Evolutionary conservation across 768 basidiomycete species (phyloP), one percentile per base, ranked within the genome.

Genomic region (Tylopilus balloui): DNA sequence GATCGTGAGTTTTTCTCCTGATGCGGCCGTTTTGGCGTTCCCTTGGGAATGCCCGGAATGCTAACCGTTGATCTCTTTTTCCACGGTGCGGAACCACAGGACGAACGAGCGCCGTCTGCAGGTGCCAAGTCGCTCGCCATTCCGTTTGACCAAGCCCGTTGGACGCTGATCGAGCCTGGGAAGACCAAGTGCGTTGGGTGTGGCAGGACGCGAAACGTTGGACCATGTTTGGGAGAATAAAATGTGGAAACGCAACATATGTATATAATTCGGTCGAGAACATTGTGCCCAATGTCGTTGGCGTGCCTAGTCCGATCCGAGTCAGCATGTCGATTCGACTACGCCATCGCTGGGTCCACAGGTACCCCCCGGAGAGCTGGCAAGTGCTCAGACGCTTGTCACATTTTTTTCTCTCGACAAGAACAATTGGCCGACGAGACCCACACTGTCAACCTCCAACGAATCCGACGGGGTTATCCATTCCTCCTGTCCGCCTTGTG

Each of bases 71-170:
- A 13, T 39, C 34, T 51, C 47, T 51, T 38, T 58, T 2, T 58
- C 3, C 20, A 51, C 57, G 92, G 88, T 54, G 77, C 88, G 51
- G 91, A 93, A 66, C 87, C 83, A 5, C 84, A 86, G 59, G 96
- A 99, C 62, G 92, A 92, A 65, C 88, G 91, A 27, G 95, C 94
- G 15, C 96, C 96, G 0, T 94, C 92, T 14, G 93, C 96, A 12
- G 96, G 96, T 43, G 96, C 96, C 51, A 99, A 99, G 68, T 92
- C 92, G 0, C 83, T 99, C 4, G 88, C 86, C 59, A 98, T 98
- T 72, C 96, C 96, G 5, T 94, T 94, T 66, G 89, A 97, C 60
- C 96, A 98, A 70, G 76, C 73, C 3, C 80, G 78, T 31, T 98
- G 86, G 82, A 75, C 82, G 6, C 72, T 80, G 27, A 89, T 95